Conservation (phyloP, 768 basidiomycete species). For the Clathrus columnatus region DNA sequence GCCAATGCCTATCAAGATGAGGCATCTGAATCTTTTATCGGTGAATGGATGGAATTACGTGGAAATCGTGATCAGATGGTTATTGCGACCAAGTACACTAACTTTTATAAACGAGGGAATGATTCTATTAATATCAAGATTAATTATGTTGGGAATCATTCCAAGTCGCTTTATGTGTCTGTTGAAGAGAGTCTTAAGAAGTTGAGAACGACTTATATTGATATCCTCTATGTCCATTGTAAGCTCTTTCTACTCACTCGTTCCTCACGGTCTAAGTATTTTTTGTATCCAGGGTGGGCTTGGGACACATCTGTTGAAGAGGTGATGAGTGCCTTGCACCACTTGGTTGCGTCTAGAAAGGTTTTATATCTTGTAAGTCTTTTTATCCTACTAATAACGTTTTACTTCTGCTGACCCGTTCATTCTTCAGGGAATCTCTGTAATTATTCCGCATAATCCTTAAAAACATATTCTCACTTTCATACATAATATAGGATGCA, state of each 20-base stretch:
- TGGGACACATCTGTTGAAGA: slow-evolving; percentile 26
- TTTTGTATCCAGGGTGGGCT: slow-evolving; percentile 16
- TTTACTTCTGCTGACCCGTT: neutral
- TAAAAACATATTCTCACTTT: slow-evolving; percentile 13
- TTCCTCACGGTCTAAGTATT: too few relatives aligned
- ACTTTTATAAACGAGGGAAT: neutral
- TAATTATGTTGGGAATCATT: slow-evolving; percentile 12
- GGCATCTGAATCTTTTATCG: slow-evolving; percentile 22
- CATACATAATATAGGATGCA: slow-evolving; percentile 22
- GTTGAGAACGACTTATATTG: slow-evolving; percentile 23
- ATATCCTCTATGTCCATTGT: slow-evolving; percentile 24
- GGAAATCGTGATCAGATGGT: slow-evolving; percentile 23
- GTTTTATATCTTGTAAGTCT: slow-evolving; percentile 22
- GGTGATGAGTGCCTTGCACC: slow-evolving; percentile 26
- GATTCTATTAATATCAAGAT: neutral
- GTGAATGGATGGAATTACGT: slow-evolving; percentile 26
- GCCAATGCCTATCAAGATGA: slow-evolving; percentile 28
- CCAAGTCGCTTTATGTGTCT: slow-evolving; percentile 13
- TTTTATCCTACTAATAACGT: neutral
- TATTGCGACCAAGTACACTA: slow-evolving; percentile 20
- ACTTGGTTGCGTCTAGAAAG: slow-evolving; percentile 26
- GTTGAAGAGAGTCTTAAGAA: slow-evolving; percentile 19
- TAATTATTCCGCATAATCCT: neutral
- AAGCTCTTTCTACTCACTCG: neutral
- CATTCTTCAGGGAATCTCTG: slow-evolving; percentile 17